These are phyloP conservation scores for Herpomyces periplanetae DNA, from an alignment of 2,329 filamentous ascomycete genomes.

Conservation along the genomic window DNA sequence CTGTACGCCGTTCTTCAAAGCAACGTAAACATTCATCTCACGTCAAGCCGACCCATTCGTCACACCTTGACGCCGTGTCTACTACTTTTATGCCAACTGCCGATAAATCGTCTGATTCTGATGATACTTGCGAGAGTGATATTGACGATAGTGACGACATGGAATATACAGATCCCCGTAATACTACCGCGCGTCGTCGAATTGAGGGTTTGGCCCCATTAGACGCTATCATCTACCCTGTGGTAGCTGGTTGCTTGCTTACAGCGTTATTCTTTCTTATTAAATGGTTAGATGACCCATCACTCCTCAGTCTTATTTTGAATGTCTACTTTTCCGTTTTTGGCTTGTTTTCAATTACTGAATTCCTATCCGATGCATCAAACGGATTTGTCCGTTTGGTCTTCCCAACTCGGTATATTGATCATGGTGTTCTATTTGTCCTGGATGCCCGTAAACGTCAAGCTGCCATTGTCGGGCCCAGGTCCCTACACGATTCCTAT, in stretches of 20 bases:
- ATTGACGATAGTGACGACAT: slow-evolving; percentile 12
- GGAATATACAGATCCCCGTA: slow-evolving; percentile 12
- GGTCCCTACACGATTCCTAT: slow-evolving; percentile 5
- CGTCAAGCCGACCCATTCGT: too few relatives aligned
- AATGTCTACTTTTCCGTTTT: slow-evolving; percentile 46
- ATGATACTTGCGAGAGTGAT: slow-evolving; percentile 8
- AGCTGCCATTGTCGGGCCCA: slow-evolving; percentile 7
- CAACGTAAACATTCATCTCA: too few relatives aligned
- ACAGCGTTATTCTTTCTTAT: slow-evolving; percentile 50
- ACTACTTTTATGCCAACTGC: too few relatives aligned
- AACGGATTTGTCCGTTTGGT: slow-evolving; percentile 21
- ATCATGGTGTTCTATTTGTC: slow-evolving; percentile 12
- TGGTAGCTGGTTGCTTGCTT: slow-evolving; percentile 31
- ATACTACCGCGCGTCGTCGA: slow-evolving; percentile 14
- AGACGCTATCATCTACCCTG: slow-evolving; percentile 49
- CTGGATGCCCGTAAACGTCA: slow-evolving; percentile 7
- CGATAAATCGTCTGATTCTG: slow-evolving; percentile 4
- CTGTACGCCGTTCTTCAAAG: slow-evolving; percentile 13
- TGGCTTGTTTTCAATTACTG: slow-evolving; percentile 33
- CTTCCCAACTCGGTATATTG: slow-evolving; percentile 29
- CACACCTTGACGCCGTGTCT: too few relatives aligned
- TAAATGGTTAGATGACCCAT: slow-evolving; percentile 47
- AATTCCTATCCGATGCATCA: slow-evolving; percentile 29
- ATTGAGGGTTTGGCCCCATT: slow-evolving; percentile 28
- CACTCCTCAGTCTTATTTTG: slow-evolving; percentile 40